phyloP scores from a whole-genome alignment of 2,329 filamentous ascomycete genomes.

The Diplodia mutila region DNA sequence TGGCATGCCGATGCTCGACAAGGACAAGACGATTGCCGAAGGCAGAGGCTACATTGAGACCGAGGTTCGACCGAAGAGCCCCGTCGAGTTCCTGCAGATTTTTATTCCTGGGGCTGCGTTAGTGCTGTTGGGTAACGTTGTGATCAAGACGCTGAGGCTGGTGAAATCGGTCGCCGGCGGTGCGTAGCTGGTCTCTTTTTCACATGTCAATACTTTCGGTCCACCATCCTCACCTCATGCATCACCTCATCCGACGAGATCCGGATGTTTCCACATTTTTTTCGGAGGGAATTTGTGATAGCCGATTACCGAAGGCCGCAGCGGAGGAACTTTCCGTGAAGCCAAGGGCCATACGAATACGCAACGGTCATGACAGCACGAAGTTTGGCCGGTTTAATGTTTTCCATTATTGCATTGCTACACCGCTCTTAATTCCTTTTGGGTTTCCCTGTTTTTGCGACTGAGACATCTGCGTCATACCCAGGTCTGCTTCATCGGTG shows the following conservation, averaged over 20 bases:
- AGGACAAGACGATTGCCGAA: neutral
- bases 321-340: neutral
- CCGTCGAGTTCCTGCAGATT: conserved; percentile 50
- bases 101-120: conserved; percentile 35
- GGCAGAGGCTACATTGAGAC: conserved; percentile 50
- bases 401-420: neutral
- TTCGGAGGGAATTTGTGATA: neutral
- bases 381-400: neutral
- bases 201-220: conserved; percentile 1
- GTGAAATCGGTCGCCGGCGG: neutral
- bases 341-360: neutral
- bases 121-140: conserved; percentile 20
- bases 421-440: neutral
- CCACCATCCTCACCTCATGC: conserved; percentile 2
- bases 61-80: conserved; percentile 46
- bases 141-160: conserved; percentile 5
- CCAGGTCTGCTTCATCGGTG: conserved; percentile 14
- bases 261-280: neutral
- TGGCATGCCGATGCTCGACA: conserved; percentile 13
- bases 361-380: neutral
- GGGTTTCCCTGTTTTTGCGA: conserved; percentile 6
- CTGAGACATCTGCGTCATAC: conserved; percentile 14
- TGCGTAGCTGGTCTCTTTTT: conserved; percentile 11
- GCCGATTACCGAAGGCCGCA: neutral
- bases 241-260: conserved; percentile 7